These are phyloP conservation scores for Eucalyptus brandiana DNA, from an alignment of 345 rosid species.

Conservation along the genomic window DNA sequence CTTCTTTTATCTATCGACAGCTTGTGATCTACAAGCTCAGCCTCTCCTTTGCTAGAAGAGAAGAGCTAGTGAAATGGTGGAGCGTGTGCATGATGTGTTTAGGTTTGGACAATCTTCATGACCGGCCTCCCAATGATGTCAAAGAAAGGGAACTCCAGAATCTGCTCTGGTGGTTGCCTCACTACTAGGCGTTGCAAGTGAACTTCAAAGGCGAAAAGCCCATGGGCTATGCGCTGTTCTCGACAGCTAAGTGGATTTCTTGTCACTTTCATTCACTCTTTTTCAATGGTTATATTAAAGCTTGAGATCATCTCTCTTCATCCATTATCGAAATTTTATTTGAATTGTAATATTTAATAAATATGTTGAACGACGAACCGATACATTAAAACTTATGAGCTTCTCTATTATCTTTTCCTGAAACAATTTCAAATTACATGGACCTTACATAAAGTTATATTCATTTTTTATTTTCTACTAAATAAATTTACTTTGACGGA, in stretches of 20 bases:
- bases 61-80: not conserved
- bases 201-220: not conserved
- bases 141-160: no score
- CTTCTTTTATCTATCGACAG: no score
- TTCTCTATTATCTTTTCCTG: not conserved
- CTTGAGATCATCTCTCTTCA: not conserved
- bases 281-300: not conserved
- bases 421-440: no score
- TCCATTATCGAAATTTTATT: no score
- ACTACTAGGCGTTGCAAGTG: not conserved
- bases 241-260: rapidly evolving
- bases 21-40: not conserved
- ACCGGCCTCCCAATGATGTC: not conserved
- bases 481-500: not conserved
- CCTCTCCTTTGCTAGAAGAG: not conserved
- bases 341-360: no score
- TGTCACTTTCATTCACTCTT: no score
- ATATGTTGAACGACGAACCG: not conserved
- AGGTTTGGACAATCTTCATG: slow-evolving; percentile 88
- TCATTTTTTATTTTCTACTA: no score
- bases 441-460: no score
- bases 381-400: not conserved
- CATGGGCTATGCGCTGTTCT: no score
- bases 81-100: not conserved
- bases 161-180: slow-evolving; percentile 22